phyloP scores from a whole-genome alignment of 441 rosid species.

The Corymbia citriodora region DNA sequence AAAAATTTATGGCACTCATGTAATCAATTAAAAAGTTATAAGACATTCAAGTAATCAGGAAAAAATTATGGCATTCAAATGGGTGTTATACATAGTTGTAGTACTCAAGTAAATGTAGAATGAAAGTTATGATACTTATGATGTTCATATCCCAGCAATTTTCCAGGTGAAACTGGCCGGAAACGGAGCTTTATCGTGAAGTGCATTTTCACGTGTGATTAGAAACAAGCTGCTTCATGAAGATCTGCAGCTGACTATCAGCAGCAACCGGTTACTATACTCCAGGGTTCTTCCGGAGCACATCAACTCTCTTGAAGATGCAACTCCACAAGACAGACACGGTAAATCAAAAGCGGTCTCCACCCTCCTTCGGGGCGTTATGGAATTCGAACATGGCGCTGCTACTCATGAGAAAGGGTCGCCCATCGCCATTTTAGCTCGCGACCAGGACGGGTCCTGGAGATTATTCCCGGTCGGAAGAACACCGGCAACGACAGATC shows the following conservation, averaged over 20 bases:
- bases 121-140: accelerated
- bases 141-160: neutral
- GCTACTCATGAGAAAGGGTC: neutral
- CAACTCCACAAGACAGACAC: neutral
- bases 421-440: neutral
- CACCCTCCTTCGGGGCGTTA: neutral
- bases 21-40: no score
- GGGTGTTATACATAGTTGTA: accelerated
- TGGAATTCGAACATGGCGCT: neutral
- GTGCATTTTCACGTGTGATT: neutral
- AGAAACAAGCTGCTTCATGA: neutral
- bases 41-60: accelerated
- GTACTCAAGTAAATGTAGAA: accelerated
- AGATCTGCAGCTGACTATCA: neutral
- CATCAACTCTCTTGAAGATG: neutral
- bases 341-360: neutral
- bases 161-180: accelerated
- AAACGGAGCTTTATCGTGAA: neutral
- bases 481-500: neutral
- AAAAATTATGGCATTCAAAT: no score
- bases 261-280: neutral
- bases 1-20: no score
- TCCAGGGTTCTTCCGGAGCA: neutral
- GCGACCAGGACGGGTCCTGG: neutral
- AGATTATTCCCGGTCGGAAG: neutral